A percentile compares a stretch with the other conserved stretches of the same genome.
Conservation (phyloP, 345 rosid species). For the Capsella bursapastoris region DNA sequence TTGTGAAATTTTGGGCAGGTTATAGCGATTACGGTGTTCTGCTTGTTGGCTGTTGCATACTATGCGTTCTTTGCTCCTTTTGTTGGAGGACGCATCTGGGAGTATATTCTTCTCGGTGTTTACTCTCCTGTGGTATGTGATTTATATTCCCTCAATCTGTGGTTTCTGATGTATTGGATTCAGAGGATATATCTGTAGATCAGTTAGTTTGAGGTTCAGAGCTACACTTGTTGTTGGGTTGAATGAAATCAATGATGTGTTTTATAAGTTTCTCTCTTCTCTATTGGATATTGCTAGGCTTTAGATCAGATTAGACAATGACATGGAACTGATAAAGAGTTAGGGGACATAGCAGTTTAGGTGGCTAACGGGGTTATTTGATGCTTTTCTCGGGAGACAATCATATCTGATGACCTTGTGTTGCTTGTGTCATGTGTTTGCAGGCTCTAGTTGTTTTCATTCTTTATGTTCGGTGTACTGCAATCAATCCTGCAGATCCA, state of each 20-base stretch:
- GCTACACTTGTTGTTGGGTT: too few species aligned
- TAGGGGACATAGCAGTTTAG: not conserved
- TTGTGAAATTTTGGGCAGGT: constrained; percentile 52
- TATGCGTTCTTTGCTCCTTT: constrained; percentile 97
- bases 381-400: not conserved
- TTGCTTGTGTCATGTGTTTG: constrained; percentile 32
- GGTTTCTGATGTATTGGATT: not conserved
- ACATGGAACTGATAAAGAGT: not conserved
- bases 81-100: constrained; percentile 91
- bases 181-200: not conserved
- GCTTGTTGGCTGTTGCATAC: constrained; percentile 86
- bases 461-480: constrained; percentile 96
- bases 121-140: constrained; percentile 94
- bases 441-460: constrained; percentile 91
- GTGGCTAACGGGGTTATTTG: not conserved
- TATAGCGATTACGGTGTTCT: constrained; percentile 95
- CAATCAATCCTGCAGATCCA: constrained; percentile 99
- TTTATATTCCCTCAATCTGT: not conserved
- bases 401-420: constrained; percentile 17
- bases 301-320: not conserved
- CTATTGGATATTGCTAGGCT: not conserved
- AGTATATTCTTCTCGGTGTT: constrained; percentile 64
- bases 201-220: too few species aligned
- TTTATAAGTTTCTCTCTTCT: too few species aligned
- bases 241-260: too few species aligned